phyloP scores from a whole-genome alignment of 768 basidiomycete species.

The Kwoniella botswanensis region DNA sequence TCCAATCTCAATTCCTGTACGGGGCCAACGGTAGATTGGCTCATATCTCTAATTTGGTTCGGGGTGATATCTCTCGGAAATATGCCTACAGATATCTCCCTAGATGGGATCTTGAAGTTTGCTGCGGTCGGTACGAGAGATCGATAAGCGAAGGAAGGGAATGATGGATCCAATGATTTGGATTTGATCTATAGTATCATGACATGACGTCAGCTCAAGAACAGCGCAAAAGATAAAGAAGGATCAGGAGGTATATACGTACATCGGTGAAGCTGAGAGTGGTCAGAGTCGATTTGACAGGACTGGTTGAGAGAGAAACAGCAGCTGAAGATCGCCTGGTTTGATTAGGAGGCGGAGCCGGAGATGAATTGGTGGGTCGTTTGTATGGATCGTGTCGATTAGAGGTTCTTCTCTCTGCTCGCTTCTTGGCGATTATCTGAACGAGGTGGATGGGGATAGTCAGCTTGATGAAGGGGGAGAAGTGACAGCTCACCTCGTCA shows the following conservation, averaged over 20 bases:
- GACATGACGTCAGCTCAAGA: not conserved
- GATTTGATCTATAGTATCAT: not conserved
- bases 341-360: not conserved
- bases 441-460: not conserved
- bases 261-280: not conserved
- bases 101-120: constrained; percentile 1
- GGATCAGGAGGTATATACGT: not conserved
- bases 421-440: constrained; percentile 18
- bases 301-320: not conserved
- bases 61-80: constrained; percentile 12
- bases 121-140: not conserved
- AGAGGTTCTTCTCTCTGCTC: not conserved
- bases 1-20: constrained; percentile 14
- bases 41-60: constrained; percentile 6
- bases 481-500: constrained; percentile 8
- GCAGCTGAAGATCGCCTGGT: not conserved
- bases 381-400: not conserved
- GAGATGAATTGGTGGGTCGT: not conserved
- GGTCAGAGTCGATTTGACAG: constrained; percentile 1
- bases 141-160: not conserved
- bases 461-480: not conserved
- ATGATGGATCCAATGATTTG: not conserved
- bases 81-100: constrained; percentile 1
- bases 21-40: constrained; percentile 11
- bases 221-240: not conserved